phyloP scores from a whole-genome alignment of 2,329 filamentous ascomycete species.

The Calonectria ilicicola region DNA sequence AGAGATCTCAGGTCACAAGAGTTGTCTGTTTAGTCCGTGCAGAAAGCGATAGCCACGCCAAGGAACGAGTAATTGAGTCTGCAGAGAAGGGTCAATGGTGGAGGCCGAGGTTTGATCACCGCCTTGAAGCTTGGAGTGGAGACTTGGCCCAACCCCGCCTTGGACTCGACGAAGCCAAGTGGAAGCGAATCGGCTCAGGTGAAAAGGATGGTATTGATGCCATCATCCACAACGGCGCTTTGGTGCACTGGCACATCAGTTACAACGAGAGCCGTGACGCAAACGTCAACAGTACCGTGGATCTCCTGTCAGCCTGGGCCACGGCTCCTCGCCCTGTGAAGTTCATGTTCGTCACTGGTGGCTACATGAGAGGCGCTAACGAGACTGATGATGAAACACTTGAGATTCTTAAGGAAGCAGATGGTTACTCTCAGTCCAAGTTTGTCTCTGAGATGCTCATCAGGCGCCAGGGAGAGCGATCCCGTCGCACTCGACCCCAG shows the following conservation, averaged over 20 bases:
- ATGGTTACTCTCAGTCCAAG: conserved; percentile 28
- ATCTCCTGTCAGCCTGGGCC: conserved; percentile 10
- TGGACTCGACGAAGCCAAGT: neutral
- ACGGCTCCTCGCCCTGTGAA: conserved; percentile 4
- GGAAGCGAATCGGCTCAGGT: neutral
- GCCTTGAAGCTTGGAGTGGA: conserved; percentile 19
- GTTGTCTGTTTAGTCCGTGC: conserved; percentile 12
- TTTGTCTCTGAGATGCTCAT: conserved; percentile 24
- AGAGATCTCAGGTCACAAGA: neutral
- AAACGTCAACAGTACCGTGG: conserved; percentile 25
- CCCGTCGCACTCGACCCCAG: neutral
- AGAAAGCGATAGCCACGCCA: conserved; percentile 3
- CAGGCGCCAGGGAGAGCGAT: conserved; percentile 17
- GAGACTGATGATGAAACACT: neutral
- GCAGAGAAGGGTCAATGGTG: conserved; percentile 18
- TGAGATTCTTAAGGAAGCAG: conserved; percentile 10
- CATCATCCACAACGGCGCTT: neutral
- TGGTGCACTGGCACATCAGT: neutral
- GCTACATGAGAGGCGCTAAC: conserved; percentile 5
- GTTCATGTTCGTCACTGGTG: conserved; percentile 15
- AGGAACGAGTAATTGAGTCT: conserved; percentile 10
- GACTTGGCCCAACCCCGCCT: conserved; percentile 5
- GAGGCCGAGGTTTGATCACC: conserved; percentile 9
- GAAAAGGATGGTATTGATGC: neutral
- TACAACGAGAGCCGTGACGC: conserved; percentile 14